Evolutionary conservation across 805 yeast genomes (phyloP).

Genomic region (Saccharomyces mikatae): DNA sequence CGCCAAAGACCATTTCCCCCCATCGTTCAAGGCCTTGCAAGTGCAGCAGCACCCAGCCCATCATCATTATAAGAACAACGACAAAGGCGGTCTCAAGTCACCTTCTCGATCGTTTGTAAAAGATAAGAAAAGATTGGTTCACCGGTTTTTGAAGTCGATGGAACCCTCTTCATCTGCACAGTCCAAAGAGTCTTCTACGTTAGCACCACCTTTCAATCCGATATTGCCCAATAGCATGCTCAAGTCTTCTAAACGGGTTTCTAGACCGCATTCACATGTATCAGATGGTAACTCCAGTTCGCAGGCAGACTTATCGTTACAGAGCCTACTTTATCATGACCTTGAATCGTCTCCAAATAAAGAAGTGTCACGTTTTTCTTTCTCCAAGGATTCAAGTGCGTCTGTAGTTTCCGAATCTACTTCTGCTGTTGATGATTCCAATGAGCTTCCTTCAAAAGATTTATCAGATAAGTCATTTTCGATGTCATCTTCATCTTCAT

Average conservation of each 20-base stretch:
- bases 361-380: not conserved
- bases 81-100: slow-evolving; percentile 1
- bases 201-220: not conserved
- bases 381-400: not conserved
- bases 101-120: slow-evolving; percentile 4
- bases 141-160: slow-evolving; percentile 20
- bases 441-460: not conserved
- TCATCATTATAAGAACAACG: not conserved
- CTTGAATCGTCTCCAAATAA: slow-evolving; percentile 8
- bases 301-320: slow-evolving; percentile 13
- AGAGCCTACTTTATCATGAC: slow-evolving; percentile 17
- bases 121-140: slow-evolving; percentile 22
- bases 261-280: not conserved
- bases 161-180: not conserved
- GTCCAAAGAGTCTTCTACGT: not conserved
- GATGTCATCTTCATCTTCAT: slow-evolving; percentile 3
- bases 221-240: not conserved
- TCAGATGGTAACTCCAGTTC: not conserved
- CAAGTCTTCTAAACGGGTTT: not conserved
- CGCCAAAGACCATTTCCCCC: not conserved
- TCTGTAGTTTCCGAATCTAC: not conserved
- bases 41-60: slow-evolving; percentile 1
- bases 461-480: slow-evolving; percentile 5
- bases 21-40: not conserved
- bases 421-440: not conserved